Conservation (phyloP, 345 rosid species). For the Moricandia arvensis region DNA sequence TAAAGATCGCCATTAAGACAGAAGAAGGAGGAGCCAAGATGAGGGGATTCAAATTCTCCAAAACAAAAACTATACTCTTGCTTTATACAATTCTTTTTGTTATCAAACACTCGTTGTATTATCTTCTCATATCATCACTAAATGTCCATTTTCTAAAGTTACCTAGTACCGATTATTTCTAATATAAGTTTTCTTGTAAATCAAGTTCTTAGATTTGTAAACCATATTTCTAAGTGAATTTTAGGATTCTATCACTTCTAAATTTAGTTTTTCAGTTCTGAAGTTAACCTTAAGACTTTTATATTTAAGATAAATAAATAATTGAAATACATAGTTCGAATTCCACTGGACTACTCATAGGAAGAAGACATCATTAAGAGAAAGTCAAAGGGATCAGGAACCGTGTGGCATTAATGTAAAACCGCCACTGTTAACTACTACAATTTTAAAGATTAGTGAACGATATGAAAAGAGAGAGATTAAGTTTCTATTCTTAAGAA, state of each 20-base stretch:
- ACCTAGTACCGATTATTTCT: too few species aligned
- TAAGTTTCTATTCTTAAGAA: neutral
- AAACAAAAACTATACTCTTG: too few species aligned
- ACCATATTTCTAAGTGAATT: too few species aligned
- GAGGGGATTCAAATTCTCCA: too few species aligned
- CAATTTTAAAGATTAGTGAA: conserved; percentile 23
- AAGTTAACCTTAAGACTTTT: neutral
- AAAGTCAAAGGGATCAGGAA: conserved; percentile 9
- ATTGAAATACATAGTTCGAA: neutral
- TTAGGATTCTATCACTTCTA: neutral
- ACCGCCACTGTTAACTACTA: conserved; percentile 16
- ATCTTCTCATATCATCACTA: too few species aligned
- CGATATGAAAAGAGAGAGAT: neutral
- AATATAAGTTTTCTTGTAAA: too few species aligned
- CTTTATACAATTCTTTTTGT: too few species aligned
- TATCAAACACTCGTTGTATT: too few species aligned
- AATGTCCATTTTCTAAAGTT: too few species aligned
- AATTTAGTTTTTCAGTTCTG: neutral
- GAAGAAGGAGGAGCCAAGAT: too few species aligned
- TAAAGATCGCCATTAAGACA: too few species aligned
- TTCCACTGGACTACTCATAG: neutral
- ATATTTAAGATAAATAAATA: neutral
- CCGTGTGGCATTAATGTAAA: conserved; percentile 31
- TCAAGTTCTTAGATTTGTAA: too few species aligned
- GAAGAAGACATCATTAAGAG: neutral